Evolutionary conservation across 2,329 filamentous ascomycete genomes (phyloP).

Genomic region (Aureobasidium sp.): DNA sequence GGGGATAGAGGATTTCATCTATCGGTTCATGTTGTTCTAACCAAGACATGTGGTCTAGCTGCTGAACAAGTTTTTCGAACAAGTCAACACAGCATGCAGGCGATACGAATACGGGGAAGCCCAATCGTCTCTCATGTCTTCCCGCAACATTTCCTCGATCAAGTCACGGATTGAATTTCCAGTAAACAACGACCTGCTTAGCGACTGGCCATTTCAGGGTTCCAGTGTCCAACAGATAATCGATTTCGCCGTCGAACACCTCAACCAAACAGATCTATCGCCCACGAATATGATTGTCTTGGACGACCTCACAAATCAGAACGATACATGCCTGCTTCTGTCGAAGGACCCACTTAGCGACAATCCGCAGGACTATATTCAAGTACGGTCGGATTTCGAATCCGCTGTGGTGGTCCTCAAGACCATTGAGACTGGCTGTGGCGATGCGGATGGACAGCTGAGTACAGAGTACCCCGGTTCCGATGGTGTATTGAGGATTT

Average conservation of each 20-base stretch:
- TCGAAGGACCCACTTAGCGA: neutral
- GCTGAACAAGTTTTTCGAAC: neutral
- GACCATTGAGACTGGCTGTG: neutral
- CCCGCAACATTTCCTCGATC: neutral
- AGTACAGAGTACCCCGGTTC: neutral
- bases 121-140: neutral
- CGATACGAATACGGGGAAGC: neutral
- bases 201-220: neutral
- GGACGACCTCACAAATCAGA: neutral
- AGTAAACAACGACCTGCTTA: neutral
- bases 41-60: neutral
- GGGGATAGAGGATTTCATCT: too few species aligned
- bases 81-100: neutral
- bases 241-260: neutral
- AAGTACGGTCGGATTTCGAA: neutral
- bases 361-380: neutral
- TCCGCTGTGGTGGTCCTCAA: neutral
- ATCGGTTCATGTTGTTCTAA: neutral
- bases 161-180: neutral
- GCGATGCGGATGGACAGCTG: neutral
- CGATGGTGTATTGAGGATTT: neutral
- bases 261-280: neutral
- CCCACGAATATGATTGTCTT: neutral
- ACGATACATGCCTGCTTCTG: neutral
- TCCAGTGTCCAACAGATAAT: neutral